Evolutionary conservation across 495 filamentous ascomycete species (phyloP), one percentile per base, ranked within the genome.

Genomic region (Oidiodendron maius): DNA sequence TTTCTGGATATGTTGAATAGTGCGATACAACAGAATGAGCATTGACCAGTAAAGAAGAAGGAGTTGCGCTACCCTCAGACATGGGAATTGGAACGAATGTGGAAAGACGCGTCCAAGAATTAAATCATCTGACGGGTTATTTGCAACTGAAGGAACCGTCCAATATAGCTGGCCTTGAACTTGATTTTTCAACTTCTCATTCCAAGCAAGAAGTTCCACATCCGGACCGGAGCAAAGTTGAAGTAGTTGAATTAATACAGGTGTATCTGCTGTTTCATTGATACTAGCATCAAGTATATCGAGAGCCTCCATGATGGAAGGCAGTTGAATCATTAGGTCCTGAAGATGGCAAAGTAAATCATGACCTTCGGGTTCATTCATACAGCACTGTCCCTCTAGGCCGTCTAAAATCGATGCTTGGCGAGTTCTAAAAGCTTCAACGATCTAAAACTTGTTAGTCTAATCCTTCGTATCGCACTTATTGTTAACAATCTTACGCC

Each of bases 31-130:
- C 5, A 44, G 5, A 4, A 44, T 44, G 11, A 44, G 8, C 3
- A 12, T 16, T n/a, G 24, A 44, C 41, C 41, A 44, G 41, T 44
- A 44, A 13, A 25, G 24, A 25, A 44, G 41, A 13, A 44, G 6
- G 8, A 44, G 41, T 28, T 44, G 41, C 9, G 41, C 41, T 13
- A 44, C 16, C 16, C 15, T 44, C 24, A 44, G 17, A 3, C 4
- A 16, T 4, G 6, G 9, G 23, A 44, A 44, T 13, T 44, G 22
- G 41, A 44, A 13, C 3, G 24, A n/a, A 3, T 4, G 4, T 4
- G 41, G 41, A 15, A 44, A 44, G 17, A 24, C 22, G 9, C 21
- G 41, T 3, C 41, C 41, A 8, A 24, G 22, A 8, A 32, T 32
- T n/a, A 8, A 8, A 12, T 26, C 20, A 26, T 44, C 41, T 44